Evolutionary conservation across 2,329 filamentous ascomycete species (phyloP), one percentile per base, ranked within the genome.

Genomic region (Alternaria brassicicola): DNA sequence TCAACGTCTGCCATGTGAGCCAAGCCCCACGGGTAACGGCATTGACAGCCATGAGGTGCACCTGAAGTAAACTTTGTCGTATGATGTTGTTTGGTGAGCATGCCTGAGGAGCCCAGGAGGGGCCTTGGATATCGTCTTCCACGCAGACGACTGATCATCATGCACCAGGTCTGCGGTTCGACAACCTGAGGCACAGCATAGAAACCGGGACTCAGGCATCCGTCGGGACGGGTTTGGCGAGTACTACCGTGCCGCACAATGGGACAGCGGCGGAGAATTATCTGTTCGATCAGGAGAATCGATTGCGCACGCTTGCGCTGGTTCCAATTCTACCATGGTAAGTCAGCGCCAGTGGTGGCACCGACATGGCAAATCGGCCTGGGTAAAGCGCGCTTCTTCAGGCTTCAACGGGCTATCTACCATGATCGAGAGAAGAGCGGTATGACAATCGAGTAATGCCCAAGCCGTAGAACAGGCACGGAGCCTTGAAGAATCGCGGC

Each of bases 11-110:
- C 56, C 63, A 64, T 66, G 60, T 56, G 38, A 52, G 46, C 26
- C 25, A 35, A 45, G 33, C n/a, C 56, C 46, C 46, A 48, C 45
- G 4, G 4, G 21, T 47, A 47, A 57, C 53, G 59, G 54, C 63
- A 55, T 63, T 61, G 59, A 61, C 46, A 58, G 56, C 59, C 53
- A 64, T 19, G 59, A 58, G 62, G 56, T 55, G 52, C 38, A 54
- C 59, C 68, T 71, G 71, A 64, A 49, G 72, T 65, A 75, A 76
- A 75, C 73, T 69, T 69, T 63, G 72, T 75, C 70, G 73, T 75
- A 74, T 66, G 70, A 75, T 67, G 61, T 63, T 70, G 73, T 75
- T 74, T 74, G 70, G 72, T 67, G 61, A 52, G 41, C 59, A 53
- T 36, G 60, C 60, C 60, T 59, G 47, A 62, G 48, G 55, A 61